Evolutionary conservation across 176 grass and related monocot genomes (phyloP).

Genomic region (Rhipidocladum racemiflorum): DNA sequence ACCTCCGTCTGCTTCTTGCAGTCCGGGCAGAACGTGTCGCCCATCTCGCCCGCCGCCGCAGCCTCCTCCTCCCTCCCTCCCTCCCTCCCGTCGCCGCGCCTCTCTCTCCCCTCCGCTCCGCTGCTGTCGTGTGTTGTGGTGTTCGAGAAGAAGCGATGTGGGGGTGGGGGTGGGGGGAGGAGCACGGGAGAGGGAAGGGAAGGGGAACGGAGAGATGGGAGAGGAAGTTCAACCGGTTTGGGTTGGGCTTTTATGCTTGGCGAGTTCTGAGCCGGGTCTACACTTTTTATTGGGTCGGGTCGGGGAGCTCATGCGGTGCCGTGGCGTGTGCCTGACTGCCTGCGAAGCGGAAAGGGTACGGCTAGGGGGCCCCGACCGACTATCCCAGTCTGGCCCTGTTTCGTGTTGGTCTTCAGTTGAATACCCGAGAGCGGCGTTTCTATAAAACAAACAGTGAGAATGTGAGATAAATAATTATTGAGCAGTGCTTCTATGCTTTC

Average conservation of each 20-base stretch:
- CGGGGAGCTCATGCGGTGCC: neutral
- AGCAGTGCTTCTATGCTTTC: too few species aligned
- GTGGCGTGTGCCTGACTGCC: neutral
- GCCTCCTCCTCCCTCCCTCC: neutral
- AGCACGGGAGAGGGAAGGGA: neutral
- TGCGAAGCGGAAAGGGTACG: neutral
- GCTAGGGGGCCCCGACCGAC: neutral
- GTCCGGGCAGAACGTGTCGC: conserved; percentile 77
- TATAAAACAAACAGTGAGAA: too few species aligned
- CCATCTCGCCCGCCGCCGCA: conserved; percentile 37
- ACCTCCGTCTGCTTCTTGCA: conserved; percentile 88
- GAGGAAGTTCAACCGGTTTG: neutral
- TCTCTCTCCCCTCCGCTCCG: neutral
- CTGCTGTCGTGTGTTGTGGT: neutral
- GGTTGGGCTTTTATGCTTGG: neutral
- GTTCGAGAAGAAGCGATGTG: neutral
- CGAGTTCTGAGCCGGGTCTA: neutral
- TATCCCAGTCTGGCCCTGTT: too few species aligned
- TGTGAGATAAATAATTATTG: too few species aligned
- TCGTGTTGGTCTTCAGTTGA: neutral
- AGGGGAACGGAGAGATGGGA: neutral
- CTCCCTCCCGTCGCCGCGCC: neutral
- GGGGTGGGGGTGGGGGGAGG: neutral
- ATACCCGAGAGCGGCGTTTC: too few species aligned
- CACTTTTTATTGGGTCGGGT: conserved; percentile 14